Base-by-base conservation (phyloP, 2,329 filamentous ascomycete species). In the Aspergillus pseudoterreus region DNA sequence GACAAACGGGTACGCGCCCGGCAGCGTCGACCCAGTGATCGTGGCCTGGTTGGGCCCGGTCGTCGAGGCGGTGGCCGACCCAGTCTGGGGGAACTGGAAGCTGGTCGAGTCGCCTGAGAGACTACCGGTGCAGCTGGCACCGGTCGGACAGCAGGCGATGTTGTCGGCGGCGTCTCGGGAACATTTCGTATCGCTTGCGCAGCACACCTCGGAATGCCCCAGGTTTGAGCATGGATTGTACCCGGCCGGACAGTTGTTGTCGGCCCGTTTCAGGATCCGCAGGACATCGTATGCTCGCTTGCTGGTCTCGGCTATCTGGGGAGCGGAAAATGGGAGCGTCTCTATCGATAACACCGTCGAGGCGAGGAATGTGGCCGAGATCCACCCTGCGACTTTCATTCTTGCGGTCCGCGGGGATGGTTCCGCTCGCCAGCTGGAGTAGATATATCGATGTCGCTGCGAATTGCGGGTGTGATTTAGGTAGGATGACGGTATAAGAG, bases 111-210 rank as follows among this genome's bases (percentile, higher is more conserved):
- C 58, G 4, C 59, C 59, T 0, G 72, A 67, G 9, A 84, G 73
- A 8, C 72, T 76, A 2, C 83, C 83, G 0, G 82, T 84, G 61
- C 83, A 86, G 24, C 71, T 76, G 12, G 78, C 78, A 46, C 79
- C 77, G 22, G 69, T 73, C 0, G 82, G 82, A 68, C 83, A 86
- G 72, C 83, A 86, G 21, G 82, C 83, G 49, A 85, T 78, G 54
- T 83, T 74, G 49, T 81, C 75, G 35, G 75, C 78, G 38, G 69
- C 67, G 66, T 86, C 83, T 46, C 76, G 74, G 39, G 78, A 76
- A 70, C 83, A 86, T 51, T 75, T 72, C 19, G 80, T 76, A 45
- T 72, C 74, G 38, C 71, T 67, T 32, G 70, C 71, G 66, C 83
- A 86, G 73, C 83, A 86, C 49, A 82, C 73, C 36, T 74, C 73